phyloP scores from a whole-genome alignment of 2,329 filamentous ascomycete species.

The Volutella citrinella region DNA sequence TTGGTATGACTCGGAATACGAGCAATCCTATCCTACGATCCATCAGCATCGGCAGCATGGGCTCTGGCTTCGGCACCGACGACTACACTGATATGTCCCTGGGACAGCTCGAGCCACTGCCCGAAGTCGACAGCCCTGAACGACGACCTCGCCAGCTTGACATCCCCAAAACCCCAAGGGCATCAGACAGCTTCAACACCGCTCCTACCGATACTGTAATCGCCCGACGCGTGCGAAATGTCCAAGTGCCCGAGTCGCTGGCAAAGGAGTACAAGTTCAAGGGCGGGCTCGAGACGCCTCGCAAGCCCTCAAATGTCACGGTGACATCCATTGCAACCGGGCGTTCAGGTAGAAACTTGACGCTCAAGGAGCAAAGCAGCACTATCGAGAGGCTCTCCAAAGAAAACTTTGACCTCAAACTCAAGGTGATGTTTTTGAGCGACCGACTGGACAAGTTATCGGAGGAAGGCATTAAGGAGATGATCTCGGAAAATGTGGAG shows the following conservation, averaged over 20 bases:
- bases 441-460: constrained; percentile 90
- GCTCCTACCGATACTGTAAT: constrained; percentile 85
- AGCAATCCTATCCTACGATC: constrained; percentile 66
- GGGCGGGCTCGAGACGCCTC: constrained; percentile 60
- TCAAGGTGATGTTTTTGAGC: constrained; percentile 96
- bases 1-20: constrained; percentile 46
- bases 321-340: constrained; percentile 45
- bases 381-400: constrained; percentile 96
- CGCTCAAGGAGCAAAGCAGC: constrained; percentile 94
- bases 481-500: constrained; percentile 97
- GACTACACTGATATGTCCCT: constrained; percentile 46
- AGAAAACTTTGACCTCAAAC: constrained; percentile 96
- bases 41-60: constrained; percentile 86
- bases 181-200: constrained; percentile 48
- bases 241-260: constrained; percentile 86
- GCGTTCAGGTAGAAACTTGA: constrained; percentile 68
- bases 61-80: constrained; percentile 62
- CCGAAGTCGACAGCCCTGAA: constrained; percentile 45
- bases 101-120: constrained; percentile 47
- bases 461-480: constrained; percentile 94
- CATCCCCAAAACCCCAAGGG: constrained; percentile 68
- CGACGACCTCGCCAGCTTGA: constrained; percentile 36
- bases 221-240: constrained; percentile 81
- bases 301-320: constrained; percentile 48
- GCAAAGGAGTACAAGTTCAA: constrained; percentile 82